Percentiles rank a stretch among this genome's conserved stretches.
Conservation (phyloP, 805 yeast species). For the Candida nemodendra region DNA sequence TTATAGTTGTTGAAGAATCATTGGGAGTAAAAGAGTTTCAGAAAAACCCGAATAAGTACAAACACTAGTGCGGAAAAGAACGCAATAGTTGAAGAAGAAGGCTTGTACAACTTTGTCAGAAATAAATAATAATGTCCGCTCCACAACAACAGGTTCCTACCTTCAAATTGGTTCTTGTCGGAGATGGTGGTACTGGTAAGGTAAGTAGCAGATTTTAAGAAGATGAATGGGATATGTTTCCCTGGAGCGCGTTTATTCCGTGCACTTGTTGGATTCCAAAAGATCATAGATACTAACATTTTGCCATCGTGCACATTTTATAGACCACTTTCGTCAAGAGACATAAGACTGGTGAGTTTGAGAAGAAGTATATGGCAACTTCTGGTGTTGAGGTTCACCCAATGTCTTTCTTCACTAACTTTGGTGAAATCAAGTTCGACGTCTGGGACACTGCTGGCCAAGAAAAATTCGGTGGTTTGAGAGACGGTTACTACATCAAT, state of each 20-base stretch:
- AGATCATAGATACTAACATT: constrained; percentile 8
- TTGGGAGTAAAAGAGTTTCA: too few relatives aligned
- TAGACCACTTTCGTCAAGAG: constrained; percentile 98
- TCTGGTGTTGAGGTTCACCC: constrained; percentile 99
- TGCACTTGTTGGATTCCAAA: neutral
- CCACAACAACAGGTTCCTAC: constrained; percentile 80
- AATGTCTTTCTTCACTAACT: constrained; percentile 95
- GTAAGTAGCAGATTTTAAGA: constrained; percentile 36
- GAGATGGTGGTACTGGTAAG: constrained; percentile 99
- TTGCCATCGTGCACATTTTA: neutral
- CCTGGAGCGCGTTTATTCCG: neutral
- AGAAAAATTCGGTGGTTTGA: constrained; percentile 98
- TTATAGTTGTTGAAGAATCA: too few relatives aligned
- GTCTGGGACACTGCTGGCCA: constrained; percentile 99
- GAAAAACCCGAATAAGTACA: too few relatives aligned
- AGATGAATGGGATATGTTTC: too few relatives aligned
- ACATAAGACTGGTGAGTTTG: constrained; percentile 99
- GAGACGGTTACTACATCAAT: constrained; percentile 99
- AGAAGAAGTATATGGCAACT: constrained; percentile 97
- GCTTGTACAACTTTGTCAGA: too few relatives aligned
- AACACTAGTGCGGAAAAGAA: too few relatives aligned
- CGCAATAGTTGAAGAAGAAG: too few relatives aligned
- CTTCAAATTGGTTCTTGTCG: constrained; percentile 97
- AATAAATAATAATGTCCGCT: constrained; percentile 54
- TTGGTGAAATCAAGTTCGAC: constrained; percentile 97